These are phyloP conservation scores for Agrocybe chaxingu DNA, from an alignment of 768 basidiomycete genomes.

Conservation along the genomic window DNA sequence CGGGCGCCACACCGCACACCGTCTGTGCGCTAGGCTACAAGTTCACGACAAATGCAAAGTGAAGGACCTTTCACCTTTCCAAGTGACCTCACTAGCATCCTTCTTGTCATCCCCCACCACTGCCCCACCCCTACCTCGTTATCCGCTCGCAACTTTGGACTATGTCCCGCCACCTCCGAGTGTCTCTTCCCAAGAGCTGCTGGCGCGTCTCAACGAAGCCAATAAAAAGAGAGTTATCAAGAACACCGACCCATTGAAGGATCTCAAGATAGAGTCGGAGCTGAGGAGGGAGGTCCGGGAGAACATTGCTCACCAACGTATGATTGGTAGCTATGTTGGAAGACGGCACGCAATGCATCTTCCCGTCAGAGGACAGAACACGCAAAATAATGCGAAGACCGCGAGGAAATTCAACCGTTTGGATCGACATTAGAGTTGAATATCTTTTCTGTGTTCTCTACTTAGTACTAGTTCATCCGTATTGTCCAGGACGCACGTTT, in stretches of 20 bases:
- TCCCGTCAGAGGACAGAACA: conserved; percentile 94
- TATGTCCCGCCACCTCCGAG: conserved; percentile 49
- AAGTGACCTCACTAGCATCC: conserved; percentile 89
- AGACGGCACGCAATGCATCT: conserved; percentile 89
- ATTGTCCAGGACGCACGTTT: neutral
- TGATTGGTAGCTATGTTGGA: conserved; percentile 94
- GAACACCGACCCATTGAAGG: conserved; percentile 60
- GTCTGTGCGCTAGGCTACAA: conserved; percentile 87
- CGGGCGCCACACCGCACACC: conserved; percentile 67
- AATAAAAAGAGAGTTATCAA: conserved; percentile 29
- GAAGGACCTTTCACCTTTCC: conserved; percentile 76
- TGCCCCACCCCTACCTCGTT: conserved; percentile 58
- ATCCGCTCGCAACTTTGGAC: conserved; percentile 58
- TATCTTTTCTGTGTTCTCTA: neutral
- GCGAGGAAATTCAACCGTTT: conserved; percentile 89
- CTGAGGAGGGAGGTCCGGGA: conserved; percentile 77
- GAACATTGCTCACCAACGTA: conserved; percentile 89
- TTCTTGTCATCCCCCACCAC: conserved; percentile 90
- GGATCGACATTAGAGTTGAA: conserved; percentile 43
- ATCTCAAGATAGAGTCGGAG: conserved; percentile 86
- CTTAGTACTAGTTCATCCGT: neutral
- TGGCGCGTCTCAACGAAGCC: conserved; percentile 34
- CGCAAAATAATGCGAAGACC: conserved; percentile 85
- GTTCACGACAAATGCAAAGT: conserved; percentile 87
- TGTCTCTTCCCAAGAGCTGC: conserved; percentile 35